Evolutionary conservation across 1,284 basidiomycete genomes (phyloP).

Genomic region (Malassezia obtusa): DNA sequence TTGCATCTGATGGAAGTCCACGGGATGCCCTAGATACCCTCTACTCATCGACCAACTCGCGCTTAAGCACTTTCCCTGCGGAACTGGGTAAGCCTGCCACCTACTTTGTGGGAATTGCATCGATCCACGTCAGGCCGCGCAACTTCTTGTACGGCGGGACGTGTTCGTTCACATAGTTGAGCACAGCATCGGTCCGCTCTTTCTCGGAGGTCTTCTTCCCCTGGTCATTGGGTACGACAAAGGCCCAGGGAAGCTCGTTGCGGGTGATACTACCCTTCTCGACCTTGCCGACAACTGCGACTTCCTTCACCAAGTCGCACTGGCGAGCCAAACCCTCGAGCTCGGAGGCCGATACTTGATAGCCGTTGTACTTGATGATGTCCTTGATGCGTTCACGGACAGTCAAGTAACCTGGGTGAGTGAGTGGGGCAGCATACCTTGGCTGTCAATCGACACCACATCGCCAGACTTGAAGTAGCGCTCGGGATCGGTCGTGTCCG

Average conservation of each 20-base stretch:
- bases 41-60: slow-evolving; percentile 22
- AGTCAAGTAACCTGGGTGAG: slow-evolving; percentile 26
- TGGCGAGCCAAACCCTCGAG: slow-evolving; percentile 22
- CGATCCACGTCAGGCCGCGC: slow-evolving; percentile 34
- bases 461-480: slow-evolving; percentile 40
- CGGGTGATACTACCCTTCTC: slow-evolving; percentile 3
- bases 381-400: slow-evolving; percentile 44
- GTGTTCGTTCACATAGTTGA: slow-evolving; percentile 29
- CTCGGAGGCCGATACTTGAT: slow-evolving; percentile 44
- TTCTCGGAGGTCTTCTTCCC: slow-evolving; percentile 13
- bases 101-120: slow-evolving; percentile 28
- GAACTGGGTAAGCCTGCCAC: not conserved
- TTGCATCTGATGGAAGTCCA: slow-evolving; percentile 8
- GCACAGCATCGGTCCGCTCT: slow-evolving; percentile 19
- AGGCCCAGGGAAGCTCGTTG: slow-evolving; percentile 35
- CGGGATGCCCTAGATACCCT: slow-evolving; percentile 2
- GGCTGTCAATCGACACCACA: slow-evolving; percentile 30
- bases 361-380: slow-evolving; percentile 46
- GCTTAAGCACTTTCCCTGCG: slow-evolving; percentile 42
- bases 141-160: slow-evolving; percentile 44
- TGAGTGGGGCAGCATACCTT: slow-evolving; percentile 10
- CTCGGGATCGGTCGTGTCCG: slow-evolving; percentile 15
- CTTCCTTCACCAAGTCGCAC: not conserved
- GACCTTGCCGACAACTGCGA: slow-evolving; percentile 9
- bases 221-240: slow-evolving; percentile 22